Base-by-base conservation (phyloP, 495 filamentous ascomycete genomes). In the Filosporella fistucella region DNA sequence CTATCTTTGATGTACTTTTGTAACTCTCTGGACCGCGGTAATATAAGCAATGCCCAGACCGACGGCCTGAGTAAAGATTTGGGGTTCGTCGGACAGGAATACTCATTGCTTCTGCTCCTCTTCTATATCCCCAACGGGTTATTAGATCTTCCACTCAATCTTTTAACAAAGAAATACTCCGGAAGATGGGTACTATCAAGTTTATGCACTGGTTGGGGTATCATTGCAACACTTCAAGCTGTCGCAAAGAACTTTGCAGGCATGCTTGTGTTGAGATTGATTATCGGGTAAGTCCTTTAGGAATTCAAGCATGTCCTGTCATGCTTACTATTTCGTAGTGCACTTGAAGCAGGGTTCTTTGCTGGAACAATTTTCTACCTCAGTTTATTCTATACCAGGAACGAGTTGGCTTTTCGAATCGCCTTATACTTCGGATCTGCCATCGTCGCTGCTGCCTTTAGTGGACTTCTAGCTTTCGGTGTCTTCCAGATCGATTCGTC, bases 241-340 rank as follows among this genome's bases (percentile, higher is more conserved):
- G 53, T 50, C 0, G 35, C 42, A 14, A 56, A 55, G 53, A 62
- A 45, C 17, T 54, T 51, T 34, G 51, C 35, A 5, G 61, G 68
- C n/a, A 62, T 81, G 9, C 67, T 78, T 47, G 69, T 69, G 12
- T 69, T 67, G 24, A 66, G 77, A n/a, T n/a, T n/a, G n/a, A n/a
- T n/a, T n/a, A n/a, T n/a, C n/a, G n/a, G n/a, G n/a, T n/a, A n/a
- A n/a, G n/a, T n/a, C n/a, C n/a, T n/a, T n/a, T n/a, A n/a, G n/a
- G n/a, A n/a, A n/a, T n/a, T n/a, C n/a, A n/a, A n/a, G n/a, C n/a
- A n/a, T n/a, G n/a, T n/a, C n/a, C n/a, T n/a, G n/a, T n/a, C n/a
- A n/a, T n/a, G n/a, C n/a, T n/a, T n/a, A 6, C 63, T 82, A 1
- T 64, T 83, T 23, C 65, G 81, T 12, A 77, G 79, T 8, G 67